These are phyloP conservation scores for Collybia nuda DNA, from an alignment of 768 basidiomycete genomes.

Conservation along the genomic window DNA sequence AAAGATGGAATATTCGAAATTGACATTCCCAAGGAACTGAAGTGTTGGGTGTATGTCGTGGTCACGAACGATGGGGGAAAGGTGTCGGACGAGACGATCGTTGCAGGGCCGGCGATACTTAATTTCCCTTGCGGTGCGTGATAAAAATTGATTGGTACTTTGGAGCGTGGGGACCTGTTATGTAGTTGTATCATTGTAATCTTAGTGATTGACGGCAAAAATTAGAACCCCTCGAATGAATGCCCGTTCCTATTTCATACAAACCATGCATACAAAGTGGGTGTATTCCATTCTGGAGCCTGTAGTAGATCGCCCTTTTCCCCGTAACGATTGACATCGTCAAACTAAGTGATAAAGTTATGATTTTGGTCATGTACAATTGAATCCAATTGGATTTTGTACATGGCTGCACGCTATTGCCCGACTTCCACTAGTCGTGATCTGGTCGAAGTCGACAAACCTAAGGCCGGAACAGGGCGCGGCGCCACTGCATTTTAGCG, in stretches of 20 bases:
- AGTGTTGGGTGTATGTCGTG: constrained; percentile 53
- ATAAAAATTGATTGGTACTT: neutral
- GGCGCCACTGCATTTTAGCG: constrained; percentile 29
- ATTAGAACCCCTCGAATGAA: no score
- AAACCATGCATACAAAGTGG: no score
- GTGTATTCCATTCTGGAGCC: no score
- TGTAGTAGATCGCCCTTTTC: no score
- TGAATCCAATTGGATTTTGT: constrained; percentile 19
- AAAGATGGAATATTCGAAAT: constrained; percentile 23
- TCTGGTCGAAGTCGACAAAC: constrained; percentile 18
- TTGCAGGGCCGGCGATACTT: constrained; percentile 58
- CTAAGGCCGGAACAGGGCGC: constrained; percentile 24
- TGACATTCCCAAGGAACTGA: constrained; percentile 39
- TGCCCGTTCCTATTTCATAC: no score
- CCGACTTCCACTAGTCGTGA: constrained; percentile 13
- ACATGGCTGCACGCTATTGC: constrained; percentile 20
- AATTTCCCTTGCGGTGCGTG: constrained; percentile 34
- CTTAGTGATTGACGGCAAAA: no score
- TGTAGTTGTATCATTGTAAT: no score
- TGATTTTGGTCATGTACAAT: constrained; percentile 5
- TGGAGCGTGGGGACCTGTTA: no score
- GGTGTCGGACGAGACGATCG: constrained; percentile 43
- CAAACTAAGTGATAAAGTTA: no score
- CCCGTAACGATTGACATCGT: no score
- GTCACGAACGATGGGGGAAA: constrained; percentile 37